Evolutionary conservation across 75 land plant genomes (phyloP), one percentile per base, ranked within the genome.

Genomic region (Pinus tabuliformis): DNA sequence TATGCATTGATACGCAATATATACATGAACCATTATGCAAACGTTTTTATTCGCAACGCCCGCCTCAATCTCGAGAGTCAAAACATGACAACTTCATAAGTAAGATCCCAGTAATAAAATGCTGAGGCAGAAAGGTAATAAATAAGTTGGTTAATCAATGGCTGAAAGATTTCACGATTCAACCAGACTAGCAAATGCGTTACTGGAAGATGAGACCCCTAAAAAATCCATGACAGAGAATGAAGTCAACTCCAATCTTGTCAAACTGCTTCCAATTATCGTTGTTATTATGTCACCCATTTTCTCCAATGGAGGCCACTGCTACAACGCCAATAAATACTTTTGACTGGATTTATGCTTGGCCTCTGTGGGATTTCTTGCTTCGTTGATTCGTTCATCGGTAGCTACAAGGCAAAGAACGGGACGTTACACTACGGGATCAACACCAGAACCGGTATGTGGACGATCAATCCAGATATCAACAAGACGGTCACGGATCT

Each of bases 251-350:
- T n/a, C 81, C 14, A 89, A 89, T 78, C 87, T 91, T 33, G 70
- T 88, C 58, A 87, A 74, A 74, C 87, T 91, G 60, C 91, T 91
- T 26, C 93, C 91, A 2, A 91, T 87, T 0, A 91, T 89, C 0
- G 93, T 87, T 3, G 80, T 91, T 80, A 83, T 91, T 75, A 80
- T 91, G 59, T 80, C 62, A 21, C 91, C 93, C n/a, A 56, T 85
- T 52, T 71, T 89, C 39, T 81, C 89, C 71, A 85, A 89, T 83
- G 73, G 64, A 62, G 91, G 93, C 65, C 30, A 85, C 13, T 91
- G 93, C 86, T 2, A 64, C 71, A 15, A 54, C 75, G 1, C 78
- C 33, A 86, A 91, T 86, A 80, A 82, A 74, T 57, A 14, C 81
- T n/a, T n/a, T 9, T 84, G 15, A 79, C 82, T 39, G 74, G 72